Base-by-base conservation (phyloP, 768 basidiomycete species). In the Dioszegia aurantiaca region DNA sequence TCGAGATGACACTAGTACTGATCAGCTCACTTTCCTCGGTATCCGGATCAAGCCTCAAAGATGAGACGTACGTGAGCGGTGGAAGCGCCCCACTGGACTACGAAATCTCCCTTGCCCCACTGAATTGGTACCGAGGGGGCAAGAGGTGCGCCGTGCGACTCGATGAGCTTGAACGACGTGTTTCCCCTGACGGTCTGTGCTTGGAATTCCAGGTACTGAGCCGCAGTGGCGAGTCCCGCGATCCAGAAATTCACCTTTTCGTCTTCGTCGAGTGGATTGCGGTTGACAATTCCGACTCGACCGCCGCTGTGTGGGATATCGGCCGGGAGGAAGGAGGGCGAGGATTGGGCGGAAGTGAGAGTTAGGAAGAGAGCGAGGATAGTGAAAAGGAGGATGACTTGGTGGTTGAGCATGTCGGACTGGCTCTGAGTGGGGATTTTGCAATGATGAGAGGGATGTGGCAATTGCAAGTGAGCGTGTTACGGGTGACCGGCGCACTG, bases 181-280 rank as follows among this genome's bases (percentile, higher is more conserved):
- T n/a, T n/a, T 23, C 30, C n/a, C 10, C 24, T 19, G 6, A 12
- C 46, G 8, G 6, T 33, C 33, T 33, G 8, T 14, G 14, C 33
- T 30, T 30, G 46, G n/a, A 47, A 47, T 19, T 47, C 46, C 3
- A 47, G 46, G 19, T 47, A 47, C n/a, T 30, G 26, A 9, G 44
- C 21, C 26, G 44, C 9, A n/a, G 12, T 31, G 27, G 12, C 4
- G 14, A 47, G 27, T 3, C 46, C 46, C 14, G 3, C 14, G 30
- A 47, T 47, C 11, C 24, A 17, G 28, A 47, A 47, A 8, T 30
- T 23, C 10, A 30, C 46, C 10, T 12, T 9, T 9, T 10, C 3
- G 9, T 27, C 24, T 14, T 14, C n/a, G 3, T 12, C 23, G 27
- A 16, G 6, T 12, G 24, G 12, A 4, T 10, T n/a, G 3, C 46